A percentile compares a stretch with the other conserved stretches of the same genome.
phyloP scores from a whole-genome alignment of 2,329 filamentous ascomycete genomes.

The Penicillium verrucosum region DNA sequence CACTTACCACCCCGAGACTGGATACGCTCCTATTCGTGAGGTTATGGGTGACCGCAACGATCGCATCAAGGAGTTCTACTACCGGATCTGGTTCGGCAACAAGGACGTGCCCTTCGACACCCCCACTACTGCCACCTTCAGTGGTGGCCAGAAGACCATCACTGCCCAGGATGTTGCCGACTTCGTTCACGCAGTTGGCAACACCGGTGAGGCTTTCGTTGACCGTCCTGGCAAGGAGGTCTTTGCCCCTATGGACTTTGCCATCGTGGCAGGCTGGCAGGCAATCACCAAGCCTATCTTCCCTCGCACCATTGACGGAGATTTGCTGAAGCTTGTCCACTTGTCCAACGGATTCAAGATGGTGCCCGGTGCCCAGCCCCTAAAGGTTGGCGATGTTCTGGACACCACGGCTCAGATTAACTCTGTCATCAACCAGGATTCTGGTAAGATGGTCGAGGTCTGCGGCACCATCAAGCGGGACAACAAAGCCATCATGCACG shows the following conservation, averaged over 20 bases:
- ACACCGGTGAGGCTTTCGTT: slow-evolving; percentile 95
- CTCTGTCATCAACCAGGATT: slow-evolving; percentile 95
- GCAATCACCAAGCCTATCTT: slow-evolving; percentile 99
- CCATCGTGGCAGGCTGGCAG: slow-evolving; percentile 98
- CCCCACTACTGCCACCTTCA: slow-evolving; percentile 80
- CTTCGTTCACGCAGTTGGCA: slow-evolving; percentile 98
- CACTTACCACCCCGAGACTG: slow-evolving; percentile 89
- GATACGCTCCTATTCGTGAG: slow-evolving; percentile 95
- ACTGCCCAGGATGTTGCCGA: slow-evolving; percentile 93
- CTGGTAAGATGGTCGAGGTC: slow-evolving; percentile 99
- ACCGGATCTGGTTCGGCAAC: slow-evolving; percentile 92
- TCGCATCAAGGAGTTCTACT: slow-evolving; percentile 99
- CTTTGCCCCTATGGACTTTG: slow-evolving; percentile 97
- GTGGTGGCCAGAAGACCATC: slow-evolving; percentile 81
- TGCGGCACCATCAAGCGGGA: slow-evolving; percentile 90
- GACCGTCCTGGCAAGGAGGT: slow-evolving; percentile 92
- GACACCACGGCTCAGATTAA: slow-evolving; percentile 95
- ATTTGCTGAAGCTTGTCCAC: slow-evolving; percentile 92
- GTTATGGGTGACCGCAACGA: slow-evolving; percentile 96
- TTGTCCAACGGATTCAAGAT: slow-evolving; percentile 97
- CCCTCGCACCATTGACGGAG: slow-evolving; percentile 91
- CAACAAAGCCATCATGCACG: slow-evolving; percentile 88
- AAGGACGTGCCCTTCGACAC: slow-evolving; percentile 80
- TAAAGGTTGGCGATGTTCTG: slow-evolving; percentile 93
- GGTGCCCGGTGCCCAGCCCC: slow-evolving; percentile 88